Conservation (phyloP, 1,284 basidiomycete genomes). For the Ustilago bromivora region DNA sequence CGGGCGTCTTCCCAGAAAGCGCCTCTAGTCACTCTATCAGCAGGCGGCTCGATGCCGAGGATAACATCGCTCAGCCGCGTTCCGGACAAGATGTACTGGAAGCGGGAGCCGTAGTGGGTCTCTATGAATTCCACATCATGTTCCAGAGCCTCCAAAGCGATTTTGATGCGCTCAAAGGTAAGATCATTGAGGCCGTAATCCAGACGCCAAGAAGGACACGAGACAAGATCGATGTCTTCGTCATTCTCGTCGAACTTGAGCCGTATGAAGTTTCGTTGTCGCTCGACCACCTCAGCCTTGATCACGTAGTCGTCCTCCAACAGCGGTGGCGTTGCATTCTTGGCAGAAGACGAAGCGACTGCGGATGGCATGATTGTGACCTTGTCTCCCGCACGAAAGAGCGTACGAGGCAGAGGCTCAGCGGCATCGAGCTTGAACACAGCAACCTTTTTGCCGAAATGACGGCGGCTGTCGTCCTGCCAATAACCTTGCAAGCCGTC, state of each 20-base stretch:
- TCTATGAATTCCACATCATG: constrained; percentile 74
- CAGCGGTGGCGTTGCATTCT: constrained; percentile 2
- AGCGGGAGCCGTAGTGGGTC: constrained; percentile 45
- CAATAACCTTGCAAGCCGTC: constrained; percentile 64
- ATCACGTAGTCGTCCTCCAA: constrained; percentile 32
- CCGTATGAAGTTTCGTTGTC: constrained; percentile 47
- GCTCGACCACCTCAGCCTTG: constrained; percentile 59
- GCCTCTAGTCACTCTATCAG: constrained; percentile 73
- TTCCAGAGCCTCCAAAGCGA: constrained; percentile 76
- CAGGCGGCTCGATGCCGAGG: constrained; percentile 73
- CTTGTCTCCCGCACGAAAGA: constrained; percentile 53
- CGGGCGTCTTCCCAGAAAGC: constrained; percentile 74
- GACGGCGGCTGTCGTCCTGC: constrained; percentile 52
- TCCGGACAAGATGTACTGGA: constrained; percentile 55
- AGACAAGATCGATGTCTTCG: constrained; percentile 54
- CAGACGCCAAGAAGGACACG: constrained; percentile 72
- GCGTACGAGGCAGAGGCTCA: constrained; percentile 49
- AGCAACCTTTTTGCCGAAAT: constrained; percentile 58
- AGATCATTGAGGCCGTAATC: constrained; percentile 79
- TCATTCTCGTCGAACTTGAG: constrained; percentile 57
- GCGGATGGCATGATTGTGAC: constrained; percentile 55
- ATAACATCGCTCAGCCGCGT: constrained; percentile 68
- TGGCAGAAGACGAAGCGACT: not conserved
- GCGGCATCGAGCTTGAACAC: constrained; percentile 62
- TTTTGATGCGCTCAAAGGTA: constrained; percentile 78